Base-by-base conservation (phyloP, 2,329 filamentous ascomycete genomes). In the Fusarium keratoplasticum region DNA sequence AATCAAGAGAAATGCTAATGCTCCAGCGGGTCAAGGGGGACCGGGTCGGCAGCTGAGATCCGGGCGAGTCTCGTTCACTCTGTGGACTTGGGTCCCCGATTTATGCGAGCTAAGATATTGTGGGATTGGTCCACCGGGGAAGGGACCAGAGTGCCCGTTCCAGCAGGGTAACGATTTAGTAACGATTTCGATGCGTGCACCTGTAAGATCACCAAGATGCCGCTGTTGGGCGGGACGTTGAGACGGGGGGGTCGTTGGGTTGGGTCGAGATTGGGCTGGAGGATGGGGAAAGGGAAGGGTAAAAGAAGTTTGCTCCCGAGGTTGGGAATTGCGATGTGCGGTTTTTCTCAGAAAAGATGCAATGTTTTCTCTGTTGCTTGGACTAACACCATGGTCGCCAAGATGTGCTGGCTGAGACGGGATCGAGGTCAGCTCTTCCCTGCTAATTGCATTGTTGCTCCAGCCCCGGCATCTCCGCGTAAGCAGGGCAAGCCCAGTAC, bases 1-100 rank as follows among this genome's bases (percentile, higher is more conserved):
- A 55, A 36, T 54, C 31, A 38, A 68, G 60, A 47, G 44, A 50
- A 50, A 50, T 50, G 22, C 44, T 18, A 50, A 50, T 25, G 68
- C 70, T 67, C 57, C 58, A 60, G 61, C 58, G 44, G 61, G 60
- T 66, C 62, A 64, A 47, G 10, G 60, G 70, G 62, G 71, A 67
- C 62, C 73, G 75, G 75, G 38, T 70, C 74, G 76, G 74, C 67
- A 76, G 66, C 73, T 73, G 64, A 69, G 73, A 68, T 68, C 47
- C 67, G 73, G 66, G 33, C 65, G 62, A 67, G 65, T 69, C 64
- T 55, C 54, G 54, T 60, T 59, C 54, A 42, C 5, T 67, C 61
- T 66, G 55, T 44, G 18, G 25, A 11, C 27, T 20, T 33, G 6
- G 50, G 50, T 20, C 6, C 60, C 57, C 52, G 62, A 64, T 60